Conservation (phyloP, 176 grass and related monocot genomes). For the Panicum miliaceum region DNA sequence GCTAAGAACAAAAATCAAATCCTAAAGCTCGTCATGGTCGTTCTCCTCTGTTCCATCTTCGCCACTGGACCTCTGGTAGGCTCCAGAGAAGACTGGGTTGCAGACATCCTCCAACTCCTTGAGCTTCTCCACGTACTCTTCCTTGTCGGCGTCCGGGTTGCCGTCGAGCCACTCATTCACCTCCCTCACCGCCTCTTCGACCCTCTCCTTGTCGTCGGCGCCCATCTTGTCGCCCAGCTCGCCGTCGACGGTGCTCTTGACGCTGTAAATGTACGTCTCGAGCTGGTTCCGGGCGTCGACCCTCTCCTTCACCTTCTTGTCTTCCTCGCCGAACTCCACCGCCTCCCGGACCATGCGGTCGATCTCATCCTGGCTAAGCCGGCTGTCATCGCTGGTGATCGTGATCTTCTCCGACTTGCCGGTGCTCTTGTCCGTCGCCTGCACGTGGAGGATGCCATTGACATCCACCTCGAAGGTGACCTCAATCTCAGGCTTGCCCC, state of each 20-base stretch:
- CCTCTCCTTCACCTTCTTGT: constrained; percentile 68
- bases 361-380: constrained; percentile 66
- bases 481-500: constrained; percentile 60
- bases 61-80: constrained; percentile 19
- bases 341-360: constrained; percentile 70
- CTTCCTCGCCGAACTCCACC: constrained; percentile 62
- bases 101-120: constrained; percentile 66
- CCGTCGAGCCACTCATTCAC: constrained; percentile 65
- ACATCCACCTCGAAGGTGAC: constrained; percentile 69
- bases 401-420: constrained; percentile 74
- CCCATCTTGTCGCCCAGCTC: constrained; percentile 65
- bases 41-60: background rate
- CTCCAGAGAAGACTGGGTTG: constrained; percentile 7
- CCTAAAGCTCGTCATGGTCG: constrained; percentile 36
- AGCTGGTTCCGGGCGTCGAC: constrained; percentile 68
- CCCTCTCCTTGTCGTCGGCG: constrained; percentile 68
- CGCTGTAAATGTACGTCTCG: constrained; percentile 65
- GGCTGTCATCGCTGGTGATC: constrained; percentile 67
- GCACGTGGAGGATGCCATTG: constrained; percentile 67
- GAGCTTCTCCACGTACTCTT: constrained; percentile 71
- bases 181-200: constrained; percentile 61
- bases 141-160: constrained; percentile 61
- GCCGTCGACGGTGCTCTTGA: constrained; percentile 62
- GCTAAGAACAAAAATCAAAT: background rate
- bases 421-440: constrained; percentile 59